A percentile compares a stretch with the other conserved stretches of the same genome.
Conservation (phyloP, 495 filamentous ascomycete genomes). For the Glutinoglossum americanum region DNA sequence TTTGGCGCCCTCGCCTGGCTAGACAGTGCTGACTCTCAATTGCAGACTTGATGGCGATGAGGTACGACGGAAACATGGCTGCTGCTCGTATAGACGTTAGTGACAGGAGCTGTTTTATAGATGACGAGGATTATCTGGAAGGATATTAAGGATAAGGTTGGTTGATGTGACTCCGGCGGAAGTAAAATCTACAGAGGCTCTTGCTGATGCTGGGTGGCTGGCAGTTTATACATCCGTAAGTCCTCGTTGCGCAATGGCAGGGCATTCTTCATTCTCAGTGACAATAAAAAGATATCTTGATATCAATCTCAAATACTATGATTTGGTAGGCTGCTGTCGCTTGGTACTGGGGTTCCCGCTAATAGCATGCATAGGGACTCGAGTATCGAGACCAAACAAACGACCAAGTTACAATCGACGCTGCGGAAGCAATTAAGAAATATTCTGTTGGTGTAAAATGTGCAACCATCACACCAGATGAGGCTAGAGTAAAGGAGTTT, state of each 20-base stretch:
- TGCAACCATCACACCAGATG: constrained; percentile 95
- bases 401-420: constrained; percentile 83
- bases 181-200: constrained; percentile 1
- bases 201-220: constrained; percentile 10
- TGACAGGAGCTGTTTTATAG: constrained; percentile 12
- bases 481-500: constrained; percentile 91
- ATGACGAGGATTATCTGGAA: constrained; percentile 99
- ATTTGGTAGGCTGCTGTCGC: constrained; percentile 34
- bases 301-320: constrained; percentile 98
- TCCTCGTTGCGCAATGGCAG: constrained; percentile 3
- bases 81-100: neutral
- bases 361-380: constrained; percentile 33
- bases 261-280: neutral
- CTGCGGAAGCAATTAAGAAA: constrained; percentile 94
- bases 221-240: constrained; percentile 68
- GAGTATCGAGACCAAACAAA: constrained; percentile 90
- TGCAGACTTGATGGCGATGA: constrained; percentile 86
- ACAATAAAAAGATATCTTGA: constrained; percentile 48
- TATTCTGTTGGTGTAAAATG: constrained; percentile 98
- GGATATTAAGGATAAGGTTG: constrained; percentile 83
- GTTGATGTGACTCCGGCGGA: constrained; percentile 9
- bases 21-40: neutral
- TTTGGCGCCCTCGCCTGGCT: neutral
- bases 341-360: neutral
- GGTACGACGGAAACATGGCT: constrained; percentile 16